Evolutionary conservation across 177 flowering plant genomes (phyloP), one percentile per base, ranked within the genome.

Genomic region (Telopea speciosissima): DNA sequence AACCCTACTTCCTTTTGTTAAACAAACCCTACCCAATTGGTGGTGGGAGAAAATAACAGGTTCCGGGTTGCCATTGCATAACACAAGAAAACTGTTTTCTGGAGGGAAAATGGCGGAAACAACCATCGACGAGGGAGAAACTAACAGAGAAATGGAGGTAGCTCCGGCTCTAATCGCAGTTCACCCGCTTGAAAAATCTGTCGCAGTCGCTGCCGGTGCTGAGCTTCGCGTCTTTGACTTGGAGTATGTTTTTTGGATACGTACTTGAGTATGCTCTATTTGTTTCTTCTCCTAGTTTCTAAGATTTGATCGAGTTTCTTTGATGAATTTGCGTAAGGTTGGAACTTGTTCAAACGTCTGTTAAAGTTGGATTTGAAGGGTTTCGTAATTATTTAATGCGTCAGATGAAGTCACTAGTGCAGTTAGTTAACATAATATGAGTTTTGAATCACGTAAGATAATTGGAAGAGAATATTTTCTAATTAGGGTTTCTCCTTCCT

Each of bases 151-250:
- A 44, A 61, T 75, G 8, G 97, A 94, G 76, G 93, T 89, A 1
- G 94, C 97, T 68, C 97, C 99, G 2, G 99, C 99, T 16, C 75
- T 90, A 31, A 88, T 93, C 10, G 76, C 99, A 5, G 84, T 95
- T 24, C 97, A 92, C 68, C 97, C 97, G 11, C 40, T 70, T 64
- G 88, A 88, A 74, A 68, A 83, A 21, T 93, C 83, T 17, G 85
- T 93, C 22, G 86, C 84, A 1, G 93, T 90, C 23, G 85, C 99
- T 19, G 83, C 85, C 68, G 97, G 97, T 24, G 81, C 90, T 66
- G 89, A 90, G 65, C 94, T 95, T 60, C 94, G 97, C 17, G 92
- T 90, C 68, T 95, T 87, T 79, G 84, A 89, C 75, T 83, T 95
- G 71, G 67, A 44, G 97, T 90, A n/a, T n/a, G n/a, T n/a, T n/a